Base-by-base conservation (phyloP, 306 rosid species). In the Glycine tomentella region DNA sequence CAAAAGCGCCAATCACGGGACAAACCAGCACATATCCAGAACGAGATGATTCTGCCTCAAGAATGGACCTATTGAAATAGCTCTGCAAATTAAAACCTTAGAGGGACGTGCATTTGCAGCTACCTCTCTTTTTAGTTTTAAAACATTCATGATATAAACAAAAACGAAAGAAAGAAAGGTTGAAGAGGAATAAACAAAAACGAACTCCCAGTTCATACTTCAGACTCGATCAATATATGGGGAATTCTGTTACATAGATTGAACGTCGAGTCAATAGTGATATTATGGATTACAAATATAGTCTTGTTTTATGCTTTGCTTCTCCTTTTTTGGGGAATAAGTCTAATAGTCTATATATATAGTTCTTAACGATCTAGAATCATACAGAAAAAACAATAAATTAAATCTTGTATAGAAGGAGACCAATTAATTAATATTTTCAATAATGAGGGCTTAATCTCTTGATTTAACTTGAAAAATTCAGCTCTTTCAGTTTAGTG, bases 51-150 rank as follows among this genome's bases (percentile, higher is more conserved):
- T 42, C 88, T 95, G 61, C 99, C 99, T 56, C 90, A 81, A 49
- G 99, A 95, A 33, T 95, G 99, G 99, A 95, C 97, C 0, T 93
- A 95, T 77, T 95, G 77, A 76, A 51, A 36, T 5, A 9, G 8
- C 64, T 55, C 3, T 31, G 16, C 25, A 36, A 11, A 20, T 20
- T 20, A 20, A 20, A 20, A 20, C 20, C 20, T 20, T 20, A 20
- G 20, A 20, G 20, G 0, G 20, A 20, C 20, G 20, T 20, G 20
- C 20, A 20, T 20, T 20, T 20, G 20, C 20, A 20, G 20, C 20
- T 20, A 10, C 67, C 13, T 20, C 15, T 12, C 16, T 56, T 3
- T 56, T 3, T 50, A 36, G 48, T 14, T 34, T 64, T 36, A 50
- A 38, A 52, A 7, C 44, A 8, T 63, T 63, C 46, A 69, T 38